phyloP scores from a whole-genome alignment of 1,139 yeast species.

The Meyerozyma carpophila region DNA sequence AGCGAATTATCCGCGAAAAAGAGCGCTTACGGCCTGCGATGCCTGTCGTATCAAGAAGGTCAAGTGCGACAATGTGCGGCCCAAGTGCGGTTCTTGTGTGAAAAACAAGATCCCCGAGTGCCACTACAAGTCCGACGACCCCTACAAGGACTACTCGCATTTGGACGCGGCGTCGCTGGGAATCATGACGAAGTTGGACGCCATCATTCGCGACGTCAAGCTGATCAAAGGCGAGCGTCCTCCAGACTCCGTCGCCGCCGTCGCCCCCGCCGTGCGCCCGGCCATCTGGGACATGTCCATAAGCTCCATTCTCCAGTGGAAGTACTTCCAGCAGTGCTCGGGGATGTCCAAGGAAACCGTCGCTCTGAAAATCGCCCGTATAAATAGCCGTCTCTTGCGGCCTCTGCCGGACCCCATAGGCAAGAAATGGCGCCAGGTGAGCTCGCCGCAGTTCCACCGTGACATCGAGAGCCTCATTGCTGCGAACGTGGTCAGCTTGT shows the following conservation, averaged over 20 bases:
- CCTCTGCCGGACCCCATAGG: not conserved
- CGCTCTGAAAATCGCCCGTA: conserved; percentile 2
- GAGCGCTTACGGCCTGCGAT: conserved; percentile 46
- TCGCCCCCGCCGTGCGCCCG: not conserved
- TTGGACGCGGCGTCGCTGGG: conserved; percentile 23
- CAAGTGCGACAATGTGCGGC: conserved; percentile 49
- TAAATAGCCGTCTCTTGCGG: not conserved
- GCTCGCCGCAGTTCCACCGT: not conserved
- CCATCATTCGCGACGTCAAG: conserved; percentile 23
- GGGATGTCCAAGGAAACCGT: conserved; percentile 12
- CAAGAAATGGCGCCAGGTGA: not conserved
- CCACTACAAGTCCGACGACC: conserved; percentile 28
- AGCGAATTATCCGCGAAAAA: conserved; percentile 21
- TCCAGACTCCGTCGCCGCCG: not conserved
- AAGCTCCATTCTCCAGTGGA: conserved; percentile 35
- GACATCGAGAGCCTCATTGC: conserved; percentile 1
- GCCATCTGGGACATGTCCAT: conserved; percentile 38
- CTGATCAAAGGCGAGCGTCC: conserved; percentile 3
- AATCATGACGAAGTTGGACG: conserved; percentile 26
- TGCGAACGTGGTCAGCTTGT: conserved; percentile 1
- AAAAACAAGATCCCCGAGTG: conserved; percentile 28
- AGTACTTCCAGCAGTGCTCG: conserved; percentile 15
- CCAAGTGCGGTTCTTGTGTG: conserved; percentile 45
- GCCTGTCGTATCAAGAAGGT: conserved; percentile 42
- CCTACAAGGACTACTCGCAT: conserved; percentile 18